phyloP scores from a whole-genome alignment of 768 basidiomycete species.

The Xerocomellus chrysenteron region DNA sequence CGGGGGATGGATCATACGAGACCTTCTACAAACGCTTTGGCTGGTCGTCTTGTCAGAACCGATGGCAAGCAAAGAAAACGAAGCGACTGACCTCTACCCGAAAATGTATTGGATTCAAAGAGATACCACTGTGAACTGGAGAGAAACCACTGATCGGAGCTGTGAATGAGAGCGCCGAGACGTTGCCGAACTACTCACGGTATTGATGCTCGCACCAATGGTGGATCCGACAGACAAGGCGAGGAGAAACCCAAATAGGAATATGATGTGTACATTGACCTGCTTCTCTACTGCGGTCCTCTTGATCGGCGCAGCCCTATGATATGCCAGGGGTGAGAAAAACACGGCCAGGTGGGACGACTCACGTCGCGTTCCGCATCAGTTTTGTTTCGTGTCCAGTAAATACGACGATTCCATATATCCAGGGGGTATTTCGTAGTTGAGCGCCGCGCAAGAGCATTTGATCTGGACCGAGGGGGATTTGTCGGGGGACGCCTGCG shows the following conservation, averaged over 20 bases:
- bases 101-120: conserved; percentile 55
- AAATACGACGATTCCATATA: conserved; percentile 90
- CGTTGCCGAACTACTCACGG: conserved; percentile 41
- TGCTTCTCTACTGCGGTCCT: conserved; percentile 93
- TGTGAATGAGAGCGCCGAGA: not conserved
- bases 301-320: conserved; percentile 93
- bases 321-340: not conserved
- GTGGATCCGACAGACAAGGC: conserved; percentile 89
- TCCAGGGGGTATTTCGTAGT: conserved; percentile 93
- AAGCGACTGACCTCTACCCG: conserved; percentile 55
- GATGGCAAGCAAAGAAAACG: not conserved
- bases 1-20: conserved; percentile 1
- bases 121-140: conserved; percentile 91
- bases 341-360: not conserved
- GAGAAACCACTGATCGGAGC: conserved; percentile 69
- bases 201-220: conserved; percentile 86
- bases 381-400: conserved; percentile 98
- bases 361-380: conserved; percentile 97
- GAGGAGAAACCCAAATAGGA: conserved; percentile 85
- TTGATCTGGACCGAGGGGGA: conserved; percentile 94
- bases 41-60: conserved; percentile 35
- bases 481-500: conserved; percentile 65
- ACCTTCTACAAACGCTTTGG: conserved; percentile 84
- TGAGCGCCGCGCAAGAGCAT: conserved; percentile 93
- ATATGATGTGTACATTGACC: conserved; percentile 95